phyloP scores from a whole-genome alignment of 257 asterid species.

The Plantago elongata region DNA sequence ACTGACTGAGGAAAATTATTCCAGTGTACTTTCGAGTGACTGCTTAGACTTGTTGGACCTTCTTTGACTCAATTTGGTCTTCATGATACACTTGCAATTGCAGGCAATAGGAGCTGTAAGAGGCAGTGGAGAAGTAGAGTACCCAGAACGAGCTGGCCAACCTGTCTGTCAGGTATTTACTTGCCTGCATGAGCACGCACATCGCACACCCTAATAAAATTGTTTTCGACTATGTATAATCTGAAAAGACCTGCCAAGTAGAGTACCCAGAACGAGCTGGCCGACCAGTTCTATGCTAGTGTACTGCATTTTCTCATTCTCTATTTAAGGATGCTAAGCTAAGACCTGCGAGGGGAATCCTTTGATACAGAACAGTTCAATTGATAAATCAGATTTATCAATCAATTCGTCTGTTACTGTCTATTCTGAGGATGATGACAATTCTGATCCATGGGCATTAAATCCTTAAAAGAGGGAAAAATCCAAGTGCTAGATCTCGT shows the following conservation, averaged over 20 bases:
- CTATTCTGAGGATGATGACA: background rate
- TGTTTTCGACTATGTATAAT: background rate
- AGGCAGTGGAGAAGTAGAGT: conserved; percentile 38
- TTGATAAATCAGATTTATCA: conserved; percentile 10
- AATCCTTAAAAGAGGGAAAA: conserved; percentile 12
- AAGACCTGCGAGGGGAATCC: background rate
- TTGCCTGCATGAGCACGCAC: background rate
- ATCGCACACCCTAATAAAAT: background rate
- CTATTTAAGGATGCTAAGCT: conserved; percentile 12
- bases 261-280: too few species aligned
- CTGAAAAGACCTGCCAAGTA: too few species aligned
- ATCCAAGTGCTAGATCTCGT: conserved; percentile 8
- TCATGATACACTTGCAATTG: conserved; percentile 11
- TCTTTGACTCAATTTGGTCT: conserved; percentile 9
- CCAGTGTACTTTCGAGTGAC: background rate
- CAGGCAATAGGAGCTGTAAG: conserved; percentile 47
- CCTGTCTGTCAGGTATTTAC: conserved; percentile 57
- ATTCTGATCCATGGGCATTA: conserved; percentile 4
- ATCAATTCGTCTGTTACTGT: conserved; percentile 20
- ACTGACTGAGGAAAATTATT: background rate
- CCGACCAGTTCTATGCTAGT: too few species aligned
- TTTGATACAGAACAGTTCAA: conserved; percentile 11
- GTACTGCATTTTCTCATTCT: too few species aligned
- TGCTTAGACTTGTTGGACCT: conserved; percentile 17
- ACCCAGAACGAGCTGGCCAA: conserved; percentile 65